Percentiles rank a stretch among this genome's conserved stretches.
Conservation (phyloP, 306 rosid genomes). For the Cucurbita moschata region DNA sequence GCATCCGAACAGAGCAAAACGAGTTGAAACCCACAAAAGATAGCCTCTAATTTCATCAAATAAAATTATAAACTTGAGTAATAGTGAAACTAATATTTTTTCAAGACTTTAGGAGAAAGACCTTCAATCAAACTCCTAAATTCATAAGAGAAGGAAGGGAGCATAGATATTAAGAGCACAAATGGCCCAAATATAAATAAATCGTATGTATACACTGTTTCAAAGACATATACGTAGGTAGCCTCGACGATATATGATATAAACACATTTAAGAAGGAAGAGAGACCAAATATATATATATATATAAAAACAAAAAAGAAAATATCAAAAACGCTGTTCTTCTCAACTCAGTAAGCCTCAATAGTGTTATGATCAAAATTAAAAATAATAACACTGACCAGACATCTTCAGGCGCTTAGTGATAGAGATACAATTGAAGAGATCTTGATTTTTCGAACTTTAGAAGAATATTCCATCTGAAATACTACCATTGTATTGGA, state of each 20-base stretch:
- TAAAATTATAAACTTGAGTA: too few relatives aligned
- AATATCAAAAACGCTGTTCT: background rate
- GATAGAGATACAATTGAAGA: conserved; percentile 49
- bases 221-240: background rate
- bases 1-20: too few relatives aligned
- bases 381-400: background rate
- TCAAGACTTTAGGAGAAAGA: too few relatives aligned
- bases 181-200: background rate
- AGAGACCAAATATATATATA: background rate
- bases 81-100: too few relatives aligned
- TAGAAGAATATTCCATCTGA: conserved; percentile 38
- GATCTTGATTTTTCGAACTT: conserved; percentile 54
- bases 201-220: background rate
- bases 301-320: background rate
- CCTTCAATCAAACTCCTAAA: too few relatives aligned
- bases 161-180: background rate
- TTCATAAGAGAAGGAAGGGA: too few relatives aligned
- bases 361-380: background rate
- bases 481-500: conserved; percentile 59
- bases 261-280: background rate
- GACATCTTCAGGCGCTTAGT: conserved; percentile 46
- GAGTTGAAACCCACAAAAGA: too few relatives aligned
- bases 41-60: too few relatives aligned
- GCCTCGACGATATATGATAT: background rate
- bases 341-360: background rate